Evolutionary conservation across 2,329 filamentous ascomycete species (phyloP).

Genomic region (Penicillium hordei): DNA sequence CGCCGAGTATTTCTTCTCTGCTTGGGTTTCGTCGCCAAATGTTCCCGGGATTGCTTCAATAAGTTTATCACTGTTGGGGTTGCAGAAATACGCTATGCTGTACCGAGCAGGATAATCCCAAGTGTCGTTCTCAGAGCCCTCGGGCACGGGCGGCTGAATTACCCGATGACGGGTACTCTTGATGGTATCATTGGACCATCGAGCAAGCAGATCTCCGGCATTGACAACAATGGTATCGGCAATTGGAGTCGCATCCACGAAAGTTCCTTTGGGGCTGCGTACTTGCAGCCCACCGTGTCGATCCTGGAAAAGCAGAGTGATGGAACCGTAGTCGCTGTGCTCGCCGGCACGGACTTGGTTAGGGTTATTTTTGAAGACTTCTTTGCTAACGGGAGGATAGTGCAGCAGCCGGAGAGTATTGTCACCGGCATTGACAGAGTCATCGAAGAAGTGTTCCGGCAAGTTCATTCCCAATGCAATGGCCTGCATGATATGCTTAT

Average conservation of each 20-base stretch:
- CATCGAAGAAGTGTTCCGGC: slow-evolving; percentile 71
- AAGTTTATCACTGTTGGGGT: slow-evolving; percentile 71
- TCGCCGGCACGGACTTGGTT: slow-evolving; percentile 74
- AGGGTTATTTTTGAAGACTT: slow-evolving; percentile 65
- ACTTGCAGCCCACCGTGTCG: slow-evolving; percentile 59
- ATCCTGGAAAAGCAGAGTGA: slow-evolving; percentile 59
- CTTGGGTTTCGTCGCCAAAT: slow-evolving; percentile 56
- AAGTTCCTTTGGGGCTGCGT: slow-evolving; percentile 70
- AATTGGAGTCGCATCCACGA: slow-evolving; percentile 81
- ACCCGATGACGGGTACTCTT: slow-evolving; percentile 88
- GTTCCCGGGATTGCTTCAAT: slow-evolving; percentile 84
- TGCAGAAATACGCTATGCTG: slow-evolving; percentile 90
- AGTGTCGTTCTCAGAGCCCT: slow-evolving; percentile 32
- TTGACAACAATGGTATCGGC: slow-evolving; percentile 81
- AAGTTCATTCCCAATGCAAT: slow-evolving; percentile 80
- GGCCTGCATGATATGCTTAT: slow-evolving; percentile 77
- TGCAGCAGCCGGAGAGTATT: slow-evolving; percentile 74
- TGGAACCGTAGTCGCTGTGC: slow-evolving; percentile 65
- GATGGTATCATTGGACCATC: slow-evolving; percentile 91
- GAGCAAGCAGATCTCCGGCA: slow-evolving; percentile 78
- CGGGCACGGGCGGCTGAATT: slow-evolving; percentile 72
- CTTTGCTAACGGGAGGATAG: slow-evolving; percentile 67
- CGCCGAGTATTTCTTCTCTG: slow-evolving; percentile 73
- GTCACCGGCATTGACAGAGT: slow-evolving; percentile 67
- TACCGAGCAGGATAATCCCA: slow-evolving; percentile 70